phyloP scores from a whole-genome alignment of 768 basidiomycete species.

The Boletus rufocinnamomeus region DNA sequence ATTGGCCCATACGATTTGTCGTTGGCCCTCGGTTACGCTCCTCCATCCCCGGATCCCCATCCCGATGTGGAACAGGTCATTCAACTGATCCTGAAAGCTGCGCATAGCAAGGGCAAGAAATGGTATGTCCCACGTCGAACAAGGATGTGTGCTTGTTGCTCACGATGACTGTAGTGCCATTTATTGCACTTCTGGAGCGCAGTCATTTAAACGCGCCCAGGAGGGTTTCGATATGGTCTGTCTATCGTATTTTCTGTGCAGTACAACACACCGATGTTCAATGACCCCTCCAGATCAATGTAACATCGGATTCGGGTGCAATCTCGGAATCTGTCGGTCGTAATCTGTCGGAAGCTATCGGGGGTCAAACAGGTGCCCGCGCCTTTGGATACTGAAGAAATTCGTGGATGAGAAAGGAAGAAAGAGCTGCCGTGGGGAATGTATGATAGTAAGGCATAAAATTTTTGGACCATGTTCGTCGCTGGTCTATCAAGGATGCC shows the following conservation, averaged over 20 bases:
- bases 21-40: constrained; percentile 56
- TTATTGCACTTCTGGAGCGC: constrained; percentile 48
- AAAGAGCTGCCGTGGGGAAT: background rate
- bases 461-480: background rate
- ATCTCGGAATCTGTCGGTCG: constrained; percentile 39
- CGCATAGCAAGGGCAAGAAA: constrained; percentile 62
- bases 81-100: constrained; percentile 49
- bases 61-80: constrained; percentile 63
- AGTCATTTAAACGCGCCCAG: constrained; percentile 44
- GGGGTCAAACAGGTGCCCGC: constrained; percentile 10
- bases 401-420: background rate
- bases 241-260: constrained; percentile 9
- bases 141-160: background rate
- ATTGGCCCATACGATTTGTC: constrained; percentile 74
- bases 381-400: constrained; percentile 16
- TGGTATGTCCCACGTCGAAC: constrained; percentile 43
- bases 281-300: constrained; percentile 46
- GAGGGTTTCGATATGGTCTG: constrained; percentile 56
- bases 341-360: constrained; percentile 26
- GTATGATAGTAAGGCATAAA: background rate
- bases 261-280: background rate
- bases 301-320: constrained; percentile 45
- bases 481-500: background rate
- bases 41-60: constrained; percentile 65
- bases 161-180: constrained; percentile 41